Percentiles rank a stretch among this genome's conserved stretches.
Evolutionary conservation across 768 basidiomycete genomes (phyloP).

Genomic region (Clathrus columnatus): DNA sequence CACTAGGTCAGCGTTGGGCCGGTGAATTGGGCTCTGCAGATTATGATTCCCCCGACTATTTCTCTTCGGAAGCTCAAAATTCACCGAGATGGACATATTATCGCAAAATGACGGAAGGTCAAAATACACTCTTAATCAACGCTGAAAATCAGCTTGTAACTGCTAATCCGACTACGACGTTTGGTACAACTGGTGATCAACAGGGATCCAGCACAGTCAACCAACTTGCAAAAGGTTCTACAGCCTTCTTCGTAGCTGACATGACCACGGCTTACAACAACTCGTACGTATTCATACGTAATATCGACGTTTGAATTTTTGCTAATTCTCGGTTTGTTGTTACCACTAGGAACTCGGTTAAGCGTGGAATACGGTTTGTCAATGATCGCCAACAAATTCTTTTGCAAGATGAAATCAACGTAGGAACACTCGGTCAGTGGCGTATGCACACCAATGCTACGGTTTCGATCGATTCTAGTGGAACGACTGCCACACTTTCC

Average conservation of each 20-base stretch:
- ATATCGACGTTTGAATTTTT: conserved; percentile 1
- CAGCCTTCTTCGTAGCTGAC: conserved; percentile 75
- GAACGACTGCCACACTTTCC: conserved; percentile 64
- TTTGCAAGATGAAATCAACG: conserved; percentile 82
- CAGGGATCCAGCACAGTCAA: conserved; percentile 86
- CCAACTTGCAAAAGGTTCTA: conserved; percentile 51
- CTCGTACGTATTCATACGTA: conserved; percentile 39
- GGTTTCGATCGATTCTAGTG: conserved; percentile 35
- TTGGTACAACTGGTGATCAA: conserved; percentile 40
- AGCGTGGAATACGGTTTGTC: conserved; percentile 76
- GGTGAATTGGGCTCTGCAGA: conserved; percentile 90
- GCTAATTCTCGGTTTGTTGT: background rate
- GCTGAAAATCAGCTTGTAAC: conserved; percentile 72
- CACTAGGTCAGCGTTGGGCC: conserved; percentile 87
- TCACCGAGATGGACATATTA: conserved; percentile 84
- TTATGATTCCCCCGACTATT: conserved; percentile 72
- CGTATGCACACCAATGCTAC: conserved; percentile 96
- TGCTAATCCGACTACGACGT: conserved; percentile 48
- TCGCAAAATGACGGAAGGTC: conserved; percentile 93
- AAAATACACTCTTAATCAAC: conserved; percentile 84
- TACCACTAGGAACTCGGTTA: conserved; percentile 48
- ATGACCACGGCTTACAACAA: conserved; percentile 67
- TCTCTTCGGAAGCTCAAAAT: conserved; percentile 60
- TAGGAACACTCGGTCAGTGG: conserved; percentile 62
- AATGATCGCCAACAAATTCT: conserved; percentile 85